These are phyloP conservation scores for Andrographis paniculata DNA, from an alignment of 305 asterid species.

Conservation along the genomic window DNA sequence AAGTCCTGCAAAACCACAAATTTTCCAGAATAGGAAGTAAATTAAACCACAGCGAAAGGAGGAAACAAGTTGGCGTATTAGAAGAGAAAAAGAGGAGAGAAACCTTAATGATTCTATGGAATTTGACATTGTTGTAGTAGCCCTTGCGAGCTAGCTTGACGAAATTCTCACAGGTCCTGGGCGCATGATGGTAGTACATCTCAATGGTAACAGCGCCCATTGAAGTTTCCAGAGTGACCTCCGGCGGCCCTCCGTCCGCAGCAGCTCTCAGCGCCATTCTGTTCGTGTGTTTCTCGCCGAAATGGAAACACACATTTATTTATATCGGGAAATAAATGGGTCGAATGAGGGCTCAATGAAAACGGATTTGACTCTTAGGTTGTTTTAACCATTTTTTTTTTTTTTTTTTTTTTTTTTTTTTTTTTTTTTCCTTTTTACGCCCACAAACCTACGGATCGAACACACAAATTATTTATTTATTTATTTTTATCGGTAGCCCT, in stretches of 20 bases:
- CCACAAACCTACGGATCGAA: too few species aligned
- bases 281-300: too few species aligned
- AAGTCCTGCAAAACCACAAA: conserved; percentile 50
- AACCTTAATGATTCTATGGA: conserved; percentile 92
- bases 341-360: too few species aligned
- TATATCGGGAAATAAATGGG: too few species aligned
- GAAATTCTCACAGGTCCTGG: conserved; percentile 87
- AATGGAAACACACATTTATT: too few species aligned
- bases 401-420: too few species aligned
- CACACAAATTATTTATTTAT: too few species aligned
- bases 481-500: too few species aligned
- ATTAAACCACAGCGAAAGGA: conserved; percentile 1
- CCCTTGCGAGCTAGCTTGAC: conserved; percentile 87
- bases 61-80: not conserved
- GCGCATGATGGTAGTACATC: conserved; percentile 95
- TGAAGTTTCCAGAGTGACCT: conserved; percentile 87
- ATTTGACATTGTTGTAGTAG: conserved; percentile 78
- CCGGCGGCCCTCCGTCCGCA: conserved; percentile 77
- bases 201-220: conserved; percentile 90
- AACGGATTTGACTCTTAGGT: too few species aligned
- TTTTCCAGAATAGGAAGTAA: conserved; percentile 12
- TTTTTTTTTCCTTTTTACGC: too few species aligned
- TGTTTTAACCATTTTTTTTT: too few species aligned
- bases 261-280: conserved; percentile 28
- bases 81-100: not conserved